A percentile compares a stretch with the other conserved stretches of the same genome.
phyloP scores from a whole-genome alignment of 2,329 filamentous ascomycete species.

The Neobulgaria alba region DNA sequence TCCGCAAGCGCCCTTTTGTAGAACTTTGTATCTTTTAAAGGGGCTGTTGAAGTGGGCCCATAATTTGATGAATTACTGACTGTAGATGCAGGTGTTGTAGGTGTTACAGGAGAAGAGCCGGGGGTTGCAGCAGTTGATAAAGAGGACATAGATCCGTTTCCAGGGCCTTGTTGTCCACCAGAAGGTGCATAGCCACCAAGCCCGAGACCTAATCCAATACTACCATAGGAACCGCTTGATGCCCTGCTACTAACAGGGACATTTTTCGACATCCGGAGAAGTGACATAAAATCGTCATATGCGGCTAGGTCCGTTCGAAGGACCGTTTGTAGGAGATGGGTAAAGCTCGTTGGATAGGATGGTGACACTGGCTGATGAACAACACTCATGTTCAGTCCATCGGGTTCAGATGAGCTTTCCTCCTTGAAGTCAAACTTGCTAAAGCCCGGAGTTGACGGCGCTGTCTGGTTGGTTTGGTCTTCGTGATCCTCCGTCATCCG shows the following conservation, averaged over 20 bases:
- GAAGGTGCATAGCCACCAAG: constrained; percentile 40
- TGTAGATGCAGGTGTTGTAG: constrained; percentile 47
- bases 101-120: constrained; percentile 48
- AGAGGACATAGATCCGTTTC: constrained; percentile 54
- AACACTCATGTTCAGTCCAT: constrained; percentile 17
- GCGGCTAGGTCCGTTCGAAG: constrained; percentile 72
- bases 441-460: constrained; percentile 67
- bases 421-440: constrained; percentile 57
- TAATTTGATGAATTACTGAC: constrained; percentile 36
- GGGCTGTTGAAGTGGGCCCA: constrained; percentile 38
- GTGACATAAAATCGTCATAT: constrained; percentile 76
- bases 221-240: constrained; percentile 63
- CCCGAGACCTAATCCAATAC: constrained; percentile 38
- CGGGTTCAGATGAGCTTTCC: constrained; percentile 33
- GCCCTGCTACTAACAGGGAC: constrained; percentile 49
- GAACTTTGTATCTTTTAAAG: constrained; percentile 84
- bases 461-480: constrained; percentile 61
- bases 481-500: constrained; percentile 68
- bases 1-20: constrained; percentile 85
- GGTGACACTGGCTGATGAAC: constrained; percentile 40
- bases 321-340: constrained; percentile 74
- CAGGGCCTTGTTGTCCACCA: constrained; percentile 32
- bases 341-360: constrained; percentile 61
- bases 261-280: constrained; percentile 61
- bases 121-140: constrained; percentile 42